Conservation (phyloP, 1,284 basidiomycete species). For the Mycena sp. region DNA sequence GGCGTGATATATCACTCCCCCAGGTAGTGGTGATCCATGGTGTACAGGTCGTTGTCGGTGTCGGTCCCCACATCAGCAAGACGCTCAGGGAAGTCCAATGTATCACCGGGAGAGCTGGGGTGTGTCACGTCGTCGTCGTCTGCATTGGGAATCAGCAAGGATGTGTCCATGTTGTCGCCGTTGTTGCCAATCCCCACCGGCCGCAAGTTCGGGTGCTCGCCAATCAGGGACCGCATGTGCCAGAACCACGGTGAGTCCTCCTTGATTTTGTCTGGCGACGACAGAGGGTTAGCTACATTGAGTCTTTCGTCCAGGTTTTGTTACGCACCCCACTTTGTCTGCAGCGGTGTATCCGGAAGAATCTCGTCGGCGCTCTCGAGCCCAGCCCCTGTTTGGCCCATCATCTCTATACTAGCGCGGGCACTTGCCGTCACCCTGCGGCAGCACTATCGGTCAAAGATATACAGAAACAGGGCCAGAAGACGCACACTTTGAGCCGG, state of each 20-base stretch:
- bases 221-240: slow-evolving; percentile 13
- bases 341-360: not conserved
- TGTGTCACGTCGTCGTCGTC: not conserved
- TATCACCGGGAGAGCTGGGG: not conserved
- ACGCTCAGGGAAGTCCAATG: too few species aligned
- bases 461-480: not conserved
- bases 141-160: not conserved
- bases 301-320: not conserved
- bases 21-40: too few species aligned
- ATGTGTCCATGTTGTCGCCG: not conserved
- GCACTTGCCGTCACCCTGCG: not conserved
- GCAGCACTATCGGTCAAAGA: not conserved
- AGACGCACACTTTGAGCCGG: not conserved
- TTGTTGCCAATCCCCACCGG: slow-evolving; percentile 19
- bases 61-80: too few species aligned
- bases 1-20: too few species aligned
- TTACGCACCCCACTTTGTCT: slow-evolving; percentile 19
- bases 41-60: too few species aligned
- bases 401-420: not conserved
- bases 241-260: slow-evolving; percentile 17
- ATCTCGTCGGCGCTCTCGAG: slow-evolving; percentile 4
- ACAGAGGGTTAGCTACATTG: not conserved
- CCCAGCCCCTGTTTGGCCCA: slow-evolving; percentile 10
- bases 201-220: slow-evolving; percentile 11
- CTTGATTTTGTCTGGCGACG: not conserved